These are phyloP conservation scores for Acacia concinna DNA, from an alignment of 331 rosid species.

Conservation along the genomic window DNA sequence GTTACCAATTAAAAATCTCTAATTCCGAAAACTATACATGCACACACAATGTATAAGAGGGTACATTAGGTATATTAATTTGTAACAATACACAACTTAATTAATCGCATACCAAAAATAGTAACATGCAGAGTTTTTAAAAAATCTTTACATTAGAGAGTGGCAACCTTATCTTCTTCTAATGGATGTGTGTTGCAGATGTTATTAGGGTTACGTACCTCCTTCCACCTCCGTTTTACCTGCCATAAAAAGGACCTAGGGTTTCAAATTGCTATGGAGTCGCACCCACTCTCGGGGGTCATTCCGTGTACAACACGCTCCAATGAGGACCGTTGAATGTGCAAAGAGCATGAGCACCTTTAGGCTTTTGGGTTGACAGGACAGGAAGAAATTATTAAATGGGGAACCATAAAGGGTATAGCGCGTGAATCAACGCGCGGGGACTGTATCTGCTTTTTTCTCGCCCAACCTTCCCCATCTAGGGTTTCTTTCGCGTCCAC, in stretches of 20 bases:
- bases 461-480: conserved; percentile 39
- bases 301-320: conserved; percentile 42
- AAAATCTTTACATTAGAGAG: neutral
- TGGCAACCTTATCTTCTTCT: conserved; percentile 16
- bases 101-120: conserved; percentile 4
- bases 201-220: conserved; percentile 65
- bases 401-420: neutral
- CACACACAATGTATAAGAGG: neutral
- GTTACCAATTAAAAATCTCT: neutral
- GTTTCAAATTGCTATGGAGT: conserved; percentile 41
- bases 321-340: conserved; percentile 46
- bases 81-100: neutral
- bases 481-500: conserved; percentile 68
- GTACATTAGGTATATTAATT: neutral
- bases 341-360: conserved; percentile 60
- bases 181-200: conserved; percentile 23
- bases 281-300: conserved; percentile 21
- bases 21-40: neutral
- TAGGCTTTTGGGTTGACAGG: conserved; percentile 53
- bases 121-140: neutral
- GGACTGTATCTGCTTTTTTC: conserved; percentile 24
- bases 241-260: conserved; percentile 50
- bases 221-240: conserved; percentile 31
- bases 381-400: conserved; percentile 52
- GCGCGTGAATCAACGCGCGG: conserved; percentile 60